Percentiles rank a stretch among this genome's conserved stretches.
phyloP scores from a whole-genome alignment of 345 rosid species.

The Syzygium oleosum region DNA sequence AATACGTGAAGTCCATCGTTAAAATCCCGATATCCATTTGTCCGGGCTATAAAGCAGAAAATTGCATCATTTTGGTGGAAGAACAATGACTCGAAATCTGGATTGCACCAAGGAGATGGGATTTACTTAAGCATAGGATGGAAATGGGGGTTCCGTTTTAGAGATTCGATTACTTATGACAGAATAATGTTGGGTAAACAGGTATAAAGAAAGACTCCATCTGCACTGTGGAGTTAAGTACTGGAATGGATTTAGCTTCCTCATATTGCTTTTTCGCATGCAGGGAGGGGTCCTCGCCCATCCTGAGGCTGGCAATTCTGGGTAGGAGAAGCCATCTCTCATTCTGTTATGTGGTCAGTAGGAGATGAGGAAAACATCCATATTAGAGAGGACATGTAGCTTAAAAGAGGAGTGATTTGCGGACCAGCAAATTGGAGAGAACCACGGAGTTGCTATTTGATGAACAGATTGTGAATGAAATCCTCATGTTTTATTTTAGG shows the following conservation, averaged over 20 bases:
- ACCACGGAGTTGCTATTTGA: not conserved
- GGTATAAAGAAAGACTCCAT: not conserved
- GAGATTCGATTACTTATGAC: not conserved
- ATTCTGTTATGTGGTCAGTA: not conserved
- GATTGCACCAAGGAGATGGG: not conserved
- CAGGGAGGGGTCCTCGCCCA: not conserved
- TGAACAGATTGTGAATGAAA: not conserved
- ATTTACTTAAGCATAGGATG: not conserved
- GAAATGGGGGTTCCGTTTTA: not conserved
- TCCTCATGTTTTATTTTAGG: not conserved
- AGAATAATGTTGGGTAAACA: not conserved
- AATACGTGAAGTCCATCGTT: rapidly evolving
- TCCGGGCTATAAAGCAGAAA: not conserved
- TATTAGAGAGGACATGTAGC: not conserved
- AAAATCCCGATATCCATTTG: not conserved
- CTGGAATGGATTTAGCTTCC: not conserved
- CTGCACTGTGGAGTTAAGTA: no score
- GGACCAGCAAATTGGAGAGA: not conserved
- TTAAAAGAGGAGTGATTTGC: not conserved
- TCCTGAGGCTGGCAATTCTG: not conserved
- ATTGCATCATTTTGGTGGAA: not conserved
- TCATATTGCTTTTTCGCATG: not conserved
- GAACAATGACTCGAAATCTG: not conserved
- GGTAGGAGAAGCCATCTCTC: not conserved
- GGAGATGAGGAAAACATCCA: not conserved